Evolutionary conservation across 768 basidiomycete genomes (phyloP).

Genomic region (Lentinula raphanica): DNA sequence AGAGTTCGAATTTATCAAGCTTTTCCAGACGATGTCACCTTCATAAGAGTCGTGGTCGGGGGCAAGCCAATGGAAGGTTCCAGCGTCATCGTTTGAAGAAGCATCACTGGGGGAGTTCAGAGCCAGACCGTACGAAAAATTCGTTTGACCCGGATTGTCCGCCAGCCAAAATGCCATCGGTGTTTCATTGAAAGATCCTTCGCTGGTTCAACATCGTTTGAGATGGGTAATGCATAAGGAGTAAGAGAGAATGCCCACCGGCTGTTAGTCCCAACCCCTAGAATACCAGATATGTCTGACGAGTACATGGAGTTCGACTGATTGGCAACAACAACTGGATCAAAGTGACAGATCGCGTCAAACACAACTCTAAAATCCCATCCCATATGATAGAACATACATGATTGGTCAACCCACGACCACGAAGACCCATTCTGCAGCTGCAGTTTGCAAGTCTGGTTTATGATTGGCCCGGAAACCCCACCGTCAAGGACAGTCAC

Average conservation of each 20-base stretch:
- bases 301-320: background rate
- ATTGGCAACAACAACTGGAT: conserved; percentile 2
- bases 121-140: conserved; percentile 4
- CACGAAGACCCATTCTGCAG: background rate
- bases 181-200: background rate
- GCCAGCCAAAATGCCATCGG: conserved; percentile 3
- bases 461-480: background rate
- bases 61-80: conserved; percentile 1
- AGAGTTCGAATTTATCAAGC: background rate
- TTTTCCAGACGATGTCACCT: conserved; percentile 3
- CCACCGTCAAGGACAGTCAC: background rate
- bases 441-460: background rate
- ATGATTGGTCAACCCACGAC: conserved; percentile 1
- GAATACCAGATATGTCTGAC: background rate
- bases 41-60: conserved; percentile 1
- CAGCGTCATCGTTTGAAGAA: background rate
- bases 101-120: background rate
- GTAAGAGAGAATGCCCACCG: background rate
- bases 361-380: background rate
- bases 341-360: background rate
- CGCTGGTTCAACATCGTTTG: background rate
- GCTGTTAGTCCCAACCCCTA: conserved; percentile 1
- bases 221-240: too few relatives aligned
- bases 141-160: background rate
- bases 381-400: background rate